Base-by-base conservation (phyloP, 352 stramenopile genomes). In the Paralagenidium karlingii region DNA sequence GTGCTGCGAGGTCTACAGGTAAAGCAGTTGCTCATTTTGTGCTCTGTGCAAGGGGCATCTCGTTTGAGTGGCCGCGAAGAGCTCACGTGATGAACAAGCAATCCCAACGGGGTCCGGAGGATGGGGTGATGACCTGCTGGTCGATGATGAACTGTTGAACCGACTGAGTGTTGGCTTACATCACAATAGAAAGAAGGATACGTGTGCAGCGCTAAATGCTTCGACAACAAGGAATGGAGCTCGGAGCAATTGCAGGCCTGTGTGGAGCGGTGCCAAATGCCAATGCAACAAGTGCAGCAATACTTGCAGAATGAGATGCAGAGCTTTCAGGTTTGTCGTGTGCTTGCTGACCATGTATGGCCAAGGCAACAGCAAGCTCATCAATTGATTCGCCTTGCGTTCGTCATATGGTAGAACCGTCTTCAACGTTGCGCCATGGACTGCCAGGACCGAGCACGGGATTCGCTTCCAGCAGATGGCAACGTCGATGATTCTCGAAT, bases 351-450 rank as follows among this genome's bases (percentile, higher is more conserved):
- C 2, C 4, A 29, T 39, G 2, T 3, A 2, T 43, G 8, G 7
- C 34, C 22, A 13, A 19, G 15, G n/a, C n/a, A n/a, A n/a, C n/a
- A n/a, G n/a, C n/a, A n/a, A n/a, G n/a, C n/a, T n/a, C n/a, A n/a
- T n/a, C n/a, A n/a, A n/a, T n/a, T n/a, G n/a, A 16, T 8, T 7
- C 30, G 16, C 7, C 36, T 42, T 8, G 3, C 29, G 27, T 3
- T 44, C 7, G 7, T 8, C 34, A 16, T 31, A 6, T 45, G 16
- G 3, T 43, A 84, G 69, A 75, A 71, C 55, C 78, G 78, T 43
- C 64, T 92, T 15, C 76, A 92, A 50, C 73, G 78, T 11, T 82
- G 75, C 43, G 75, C 66, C n/a, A 81, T 86, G 61, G 78, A 92
- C 50, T 92, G 78, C 45, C 75, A 92, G 58, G 78, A 92, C 54